Evolutionary conservation across 352 stramenopile species (phyloP).

Genomic region (Pythium brachiatum): DNA sequence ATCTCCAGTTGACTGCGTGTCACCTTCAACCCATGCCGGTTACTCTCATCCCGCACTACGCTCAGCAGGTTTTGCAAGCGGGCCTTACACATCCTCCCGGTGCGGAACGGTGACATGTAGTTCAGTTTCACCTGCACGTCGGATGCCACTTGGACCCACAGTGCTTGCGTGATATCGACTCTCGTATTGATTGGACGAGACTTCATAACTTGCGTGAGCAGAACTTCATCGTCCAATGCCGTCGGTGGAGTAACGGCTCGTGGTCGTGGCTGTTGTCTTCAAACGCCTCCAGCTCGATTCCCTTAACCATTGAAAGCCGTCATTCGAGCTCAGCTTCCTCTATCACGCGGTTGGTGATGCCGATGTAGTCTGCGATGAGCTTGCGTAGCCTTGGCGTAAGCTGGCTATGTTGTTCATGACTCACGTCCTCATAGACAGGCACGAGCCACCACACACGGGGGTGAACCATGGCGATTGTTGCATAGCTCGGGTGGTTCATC

Average conservation of each 20-base stretch:
- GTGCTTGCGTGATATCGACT: background rate
- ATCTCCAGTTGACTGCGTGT: background rate
- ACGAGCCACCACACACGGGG: too few relatives aligned
- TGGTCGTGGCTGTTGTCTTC: background rate
- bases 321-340: too few relatives aligned
- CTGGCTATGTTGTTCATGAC: background rate
- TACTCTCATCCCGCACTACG: background rate
- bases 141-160: background rate
- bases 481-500: too few relatives aligned
- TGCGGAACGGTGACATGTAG: background rate
- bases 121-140: background rate
- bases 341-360: background rate
- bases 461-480: too few relatives aligned
- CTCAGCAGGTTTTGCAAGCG: background rate
- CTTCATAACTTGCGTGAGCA: background rate
- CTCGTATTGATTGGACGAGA: background rate
- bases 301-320: too few relatives aligned
- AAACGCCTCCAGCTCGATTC: too few relatives aligned
- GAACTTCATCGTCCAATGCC: background rate
- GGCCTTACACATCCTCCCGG: background rate
- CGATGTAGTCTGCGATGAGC: background rate
- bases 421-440: too few relatives aligned
- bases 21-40: background rate
- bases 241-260: background rate
- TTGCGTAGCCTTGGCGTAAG: background rate